Base-by-base conservation (phyloP, 331 rosid species). In the Acacia concinna region DNA sequence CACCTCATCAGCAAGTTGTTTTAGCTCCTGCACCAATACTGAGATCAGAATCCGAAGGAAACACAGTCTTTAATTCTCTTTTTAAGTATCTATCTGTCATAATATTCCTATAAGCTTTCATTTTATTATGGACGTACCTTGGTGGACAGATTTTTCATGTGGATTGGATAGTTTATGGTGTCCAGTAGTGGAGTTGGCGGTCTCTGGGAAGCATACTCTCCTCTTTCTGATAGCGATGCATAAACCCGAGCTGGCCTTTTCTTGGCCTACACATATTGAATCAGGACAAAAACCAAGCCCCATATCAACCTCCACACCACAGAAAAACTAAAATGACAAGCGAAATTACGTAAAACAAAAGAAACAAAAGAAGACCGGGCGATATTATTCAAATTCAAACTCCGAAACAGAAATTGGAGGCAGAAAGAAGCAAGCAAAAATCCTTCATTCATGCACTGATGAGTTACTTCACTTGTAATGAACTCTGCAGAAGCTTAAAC, bases 181-280 rank as follows among this genome's bases (percentile, higher is more conserved):
- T 96, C 99, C 76, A 96, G 68, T 13, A 96, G 83, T 62, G 99
- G 98, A 74, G 99, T 96, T 43, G 97, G 94, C 7, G 97, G 99
- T 79, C 97, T 90, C 40, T 87, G 88, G 2, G 97, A 85, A 60
- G 88, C 79, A 70, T 90, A 96, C 62, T 93, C 97, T 1, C 79
- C 98, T 1, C 14, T 87, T 68, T 90, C 98, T 38, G 99, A 87
- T 25, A 90, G 86, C 77, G 99, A 91, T 65, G 98, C 97, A 85
- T 72, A 74, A 40, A 91, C 79, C 84, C 88, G 88, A 81, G 69
- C 37, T 71, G 88, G 51, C 86, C 74, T 79, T 83, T 84, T 93
- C 90, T 79, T 90, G 38, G 76, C 86, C 93, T 93, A 84, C 23
- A 40, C 49, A 40, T 38, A 38, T 17, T 77, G 40, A 79, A 51